Evolutionary conservation across 2,329 filamentous ascomycete species (phyloP).

Genomic region (Nemania serpens): DNA sequence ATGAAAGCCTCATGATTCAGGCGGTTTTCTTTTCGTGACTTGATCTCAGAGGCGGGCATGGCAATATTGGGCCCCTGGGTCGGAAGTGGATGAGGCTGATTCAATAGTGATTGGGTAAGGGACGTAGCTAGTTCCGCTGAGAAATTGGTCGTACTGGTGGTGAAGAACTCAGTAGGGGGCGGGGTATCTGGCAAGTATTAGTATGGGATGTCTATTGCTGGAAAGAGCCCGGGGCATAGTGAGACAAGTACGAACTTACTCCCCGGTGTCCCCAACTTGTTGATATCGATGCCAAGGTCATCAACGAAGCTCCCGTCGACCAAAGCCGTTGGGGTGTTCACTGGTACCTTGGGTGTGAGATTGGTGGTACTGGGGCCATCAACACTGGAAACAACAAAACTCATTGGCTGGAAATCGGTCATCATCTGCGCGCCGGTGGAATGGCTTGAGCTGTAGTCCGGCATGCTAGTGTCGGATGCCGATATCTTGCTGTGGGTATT

Average conservation of each 20-base stretch:
- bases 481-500: conserved; percentile 38
- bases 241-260: conserved; percentile 31
- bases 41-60: conserved; percentile 45
- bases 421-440: conserved; percentile 29
- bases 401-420: conserved; percentile 36
- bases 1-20: conserved; percentile 33
- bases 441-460: conserved; percentile 44
- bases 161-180: conserved; percentile 37
- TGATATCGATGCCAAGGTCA: conserved; percentile 34
- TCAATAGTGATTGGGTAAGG: conserved; percentile 55
- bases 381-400: conserved; percentile 38
- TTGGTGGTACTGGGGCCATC: conserved; percentile 42
- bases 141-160: conserved; percentile 34
- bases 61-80: conserved; percentile 39
- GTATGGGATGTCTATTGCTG: not conserved
- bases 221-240: not conserved
- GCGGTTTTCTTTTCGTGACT: conserved; percentile 52
- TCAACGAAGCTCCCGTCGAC: conserved; percentile 31
- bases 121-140: conserved; percentile 47
- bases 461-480: conserved; percentile 50
- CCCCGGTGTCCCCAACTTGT: conserved; percentile 33
- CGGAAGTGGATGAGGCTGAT: conserved; percentile 50
- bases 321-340: conserved; percentile 48
- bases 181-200: conserved; percentile 30
- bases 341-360: conserved; percentile 45